Base-by-base conservation (phyloP, 2,329 filamentous ascomycete genomes). In the Phialophora expanda region DNA sequence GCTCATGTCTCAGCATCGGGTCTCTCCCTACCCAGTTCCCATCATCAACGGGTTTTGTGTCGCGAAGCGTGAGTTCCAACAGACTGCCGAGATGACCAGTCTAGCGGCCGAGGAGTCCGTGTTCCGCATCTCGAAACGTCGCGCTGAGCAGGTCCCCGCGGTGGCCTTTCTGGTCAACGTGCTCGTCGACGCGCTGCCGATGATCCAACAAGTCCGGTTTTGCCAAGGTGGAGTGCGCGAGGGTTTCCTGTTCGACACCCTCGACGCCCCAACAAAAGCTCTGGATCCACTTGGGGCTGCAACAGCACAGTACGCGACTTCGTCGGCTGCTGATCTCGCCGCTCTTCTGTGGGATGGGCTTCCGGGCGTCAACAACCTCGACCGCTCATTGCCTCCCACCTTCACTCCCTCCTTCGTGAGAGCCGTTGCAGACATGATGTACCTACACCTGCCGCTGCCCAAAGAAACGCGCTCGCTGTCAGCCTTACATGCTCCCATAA, bases 141-240 rank as follows among this genome's bases (percentile, higher is more conserved):
- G 93, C 54, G 89, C 91, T 9, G 83, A 84, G 12, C 93, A 97
- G 76, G 93, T 96, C 48, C 90, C 92, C 0, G 92, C 93, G 32
- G 92, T 97, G 34, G 87, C 88, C 0, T 87, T 91, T 32, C 87
- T 97, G 4, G 87, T 97, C n/a, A 86, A 89, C 34, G 89, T 90
- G 20, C 85, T 97, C 17, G 82, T 89, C 34, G 81, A 85, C 48
- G 86, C 88, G 0, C 83, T 96, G 1, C 90, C 90, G 3, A 83
- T 83, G 51, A 89, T 96, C 70, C 86, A 87, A 51, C 84, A 86
- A 26, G 90, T 93, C 2, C 89, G 89, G 0, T 97, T 97, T 78
- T 96, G 92, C 75, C 89, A 92, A 72, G 92, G 93, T 22, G 93
- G 93, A 7, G 93, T 97, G 67, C 84, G 93, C 48, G 93, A 97